Base-by-base conservation (phyloP, 2,329 filamentous ascomycete species). In the Sordariomycetes sp. region DNA sequence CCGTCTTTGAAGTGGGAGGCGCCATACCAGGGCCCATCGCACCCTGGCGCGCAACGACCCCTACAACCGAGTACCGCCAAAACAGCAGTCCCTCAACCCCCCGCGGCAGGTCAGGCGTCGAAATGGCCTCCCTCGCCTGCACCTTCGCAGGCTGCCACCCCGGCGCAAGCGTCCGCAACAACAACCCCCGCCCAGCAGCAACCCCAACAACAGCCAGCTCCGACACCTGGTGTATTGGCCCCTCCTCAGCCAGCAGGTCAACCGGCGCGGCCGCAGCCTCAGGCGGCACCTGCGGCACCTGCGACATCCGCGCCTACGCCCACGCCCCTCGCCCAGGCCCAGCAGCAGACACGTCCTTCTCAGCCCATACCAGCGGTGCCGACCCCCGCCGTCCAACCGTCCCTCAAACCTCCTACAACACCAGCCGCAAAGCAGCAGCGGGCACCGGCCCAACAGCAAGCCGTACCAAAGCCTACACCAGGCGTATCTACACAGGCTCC, bases 191-290 rank as follows among this genome's bases (percentile, higher is more conserved):
- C 46, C 46, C 58, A 46, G 14, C 67, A 69, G 46, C 61, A 62
- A 37, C 59, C 57, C 37, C 43, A 55, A 11, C 56, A 37, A 18
- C 54, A 5, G n/a, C 37, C 22, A 35, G 22, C n/a, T 35, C 28
- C 48, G 16, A 32, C 55, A 22, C 46, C 50, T 4, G 46, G 28
- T 14, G 35, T 55, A 2, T 28, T 53, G 2, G 55, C 60, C n/a
- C 48, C 62, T 25, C 53, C 24, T 46, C 53, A 53, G 20, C 11
- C 59, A 28, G 37, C 59, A 37, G 34, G 51, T 12, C 62, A 60
- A 32, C 50, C 54, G 24, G 34, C 34, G 2, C 53, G 54, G 14
- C 65, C 72, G 54, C 70, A 69, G 51, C 70, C 73, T 22, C 51
- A 28, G 53, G 69, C 68, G 63, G 65, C 70, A 64, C 62, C 71